Base-by-base conservation (phyloP, 164 flowering plant species). In the Nymphaea thermarum region DNA sequence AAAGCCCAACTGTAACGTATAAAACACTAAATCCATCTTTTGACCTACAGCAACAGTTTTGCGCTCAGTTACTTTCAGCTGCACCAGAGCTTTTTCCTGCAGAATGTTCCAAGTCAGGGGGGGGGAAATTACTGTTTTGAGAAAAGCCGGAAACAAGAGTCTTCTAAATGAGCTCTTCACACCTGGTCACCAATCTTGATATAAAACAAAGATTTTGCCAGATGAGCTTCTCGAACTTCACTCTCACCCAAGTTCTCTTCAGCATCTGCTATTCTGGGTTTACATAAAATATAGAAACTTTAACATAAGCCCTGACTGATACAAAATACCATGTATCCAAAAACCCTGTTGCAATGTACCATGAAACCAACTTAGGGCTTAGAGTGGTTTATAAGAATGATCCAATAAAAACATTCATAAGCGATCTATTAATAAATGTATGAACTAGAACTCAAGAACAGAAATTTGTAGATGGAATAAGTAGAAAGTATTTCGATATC, bases 1-100 rank as follows among this genome's bases (percentile, higher is more conserved):
- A 68, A 94, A 87, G 47, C 87, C 99, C 68, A 91, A 80, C 77
- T 88, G 96, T 65, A 94, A 77, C 0, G 93, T 88, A 68, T 87
- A 78, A 72, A 94, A 94, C 17, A 94, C 99, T 77, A 94, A 79
- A 67, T 94, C 99, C 99, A 94, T 94, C 86, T 88, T 91, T 74
- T 91, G 98, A 42, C 99, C 99, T 70, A 94, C 97, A 10, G 98
- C 99, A 57, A 94, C 99, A 25, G 99, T 94, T 76, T 94, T 94
- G 76, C 85, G 75, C 73, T 94, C 99, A 53, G 98, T 91, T 36
- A 90, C 66, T 82, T 91, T 94, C 36, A 94, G 96, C 72, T 94
- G 98, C 62, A 91, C 96, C 77, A 94, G 70, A 43, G 99, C 96
- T 76, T 85, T 90, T 64, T 85, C 96, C 99, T 94, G 77, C 41